A percentile compares a stretch with the other conserved stretches of the same genome.
Conservation (phyloP, 768 basidiomycete species). For the Serendipita vermifera region DNA sequence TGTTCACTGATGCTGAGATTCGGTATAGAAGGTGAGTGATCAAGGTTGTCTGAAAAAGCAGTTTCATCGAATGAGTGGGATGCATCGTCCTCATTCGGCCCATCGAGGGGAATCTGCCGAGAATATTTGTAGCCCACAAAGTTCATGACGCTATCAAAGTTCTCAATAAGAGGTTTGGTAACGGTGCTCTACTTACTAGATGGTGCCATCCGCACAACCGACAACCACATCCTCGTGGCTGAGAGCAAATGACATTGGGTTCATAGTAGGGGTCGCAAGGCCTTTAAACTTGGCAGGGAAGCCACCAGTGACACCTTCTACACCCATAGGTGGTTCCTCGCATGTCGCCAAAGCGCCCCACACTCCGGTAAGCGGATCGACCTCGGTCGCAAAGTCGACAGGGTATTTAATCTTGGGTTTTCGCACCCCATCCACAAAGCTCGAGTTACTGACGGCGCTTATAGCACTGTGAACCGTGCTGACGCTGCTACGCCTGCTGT, state of each 20-base stretch:
- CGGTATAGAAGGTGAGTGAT: no score
- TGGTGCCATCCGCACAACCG: conserved; percentile 82
- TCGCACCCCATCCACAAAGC: not conserved
- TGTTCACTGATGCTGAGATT: no score
- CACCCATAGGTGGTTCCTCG: conserved; percentile 22
- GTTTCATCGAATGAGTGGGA: no score
- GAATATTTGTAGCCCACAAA: conserved; percentile 47
- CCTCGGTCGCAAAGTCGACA: conserved; percentile 45
- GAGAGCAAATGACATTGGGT: conserved; percentile 88
- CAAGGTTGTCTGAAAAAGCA: no score
- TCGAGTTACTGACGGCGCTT: not conserved
- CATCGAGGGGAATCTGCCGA: no score
- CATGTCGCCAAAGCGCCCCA: conserved; percentile 53
- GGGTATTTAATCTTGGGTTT: not conserved
- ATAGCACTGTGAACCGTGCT: not conserved
- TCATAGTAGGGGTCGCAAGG: conserved; percentile 78
- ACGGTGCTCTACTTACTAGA: conserved; percentile 50
- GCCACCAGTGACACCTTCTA: conserved; percentile 48
- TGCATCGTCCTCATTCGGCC: no score
- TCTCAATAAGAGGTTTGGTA: not conserved
- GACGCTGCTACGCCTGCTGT: conserved; percentile 4
- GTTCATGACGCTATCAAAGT: conserved; percentile 38
- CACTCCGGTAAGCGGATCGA: conserved; percentile 56
- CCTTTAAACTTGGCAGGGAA: conserved; percentile 61
- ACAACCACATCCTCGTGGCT: conserved; percentile 87